Percentiles rank a stretch among this genome's conserved stretches.
Evolutionary conservation across 257 asterid genomes (phyloP).

Genomic region (Lavandula angustifolia): DNA sequence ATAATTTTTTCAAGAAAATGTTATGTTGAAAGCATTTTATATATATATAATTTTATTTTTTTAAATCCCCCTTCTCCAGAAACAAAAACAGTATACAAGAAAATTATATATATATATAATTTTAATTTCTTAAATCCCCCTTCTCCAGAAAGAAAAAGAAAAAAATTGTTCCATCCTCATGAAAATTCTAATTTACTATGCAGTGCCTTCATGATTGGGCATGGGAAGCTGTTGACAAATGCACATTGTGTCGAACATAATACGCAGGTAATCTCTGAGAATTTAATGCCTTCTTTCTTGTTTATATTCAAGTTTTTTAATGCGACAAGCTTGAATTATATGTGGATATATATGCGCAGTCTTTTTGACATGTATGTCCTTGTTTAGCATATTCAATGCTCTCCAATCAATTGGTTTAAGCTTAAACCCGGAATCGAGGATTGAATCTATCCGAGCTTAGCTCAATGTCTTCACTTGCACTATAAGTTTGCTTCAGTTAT

Average conservation of each 20-base stretch:
- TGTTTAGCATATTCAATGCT: background rate
- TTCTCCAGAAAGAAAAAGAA: background rate
- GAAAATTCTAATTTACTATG: conserved; percentile 26
- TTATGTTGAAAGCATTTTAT: conserved; percentile 18
- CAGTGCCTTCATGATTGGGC: conserved; percentile 96
- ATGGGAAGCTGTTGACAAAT: conserved; percentile 88
- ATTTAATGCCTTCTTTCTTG: conserved; percentile 17
- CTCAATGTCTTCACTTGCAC: conserved; percentile 18
- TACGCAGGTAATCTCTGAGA: conserved; percentile 62
- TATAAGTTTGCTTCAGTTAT: conserved; percentile 25
- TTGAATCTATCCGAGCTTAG: conserved; percentile 13
- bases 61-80: no score
- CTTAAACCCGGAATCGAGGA: conserved; percentile 13
- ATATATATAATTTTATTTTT: no score
- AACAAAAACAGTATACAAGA: no score
- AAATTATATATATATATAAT: background rate
- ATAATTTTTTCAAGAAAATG: conserved; percentile 18
- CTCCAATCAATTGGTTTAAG: conserved; percentile 12
- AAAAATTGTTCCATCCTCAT: conserved; percentile 9
- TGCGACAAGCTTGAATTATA: conserved; percentile 15
- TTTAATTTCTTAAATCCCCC: no score
- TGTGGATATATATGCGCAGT: conserved; percentile 10
- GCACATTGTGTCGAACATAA: conserved; percentile 94
- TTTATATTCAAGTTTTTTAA: conserved; percentile 7
- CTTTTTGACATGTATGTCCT: conserved; percentile 10